Evolutionary conservation across 2,329 filamentous ascomycete genomes (phyloP).

Genomic region (Pestalotiopsis sp.): DNA sequence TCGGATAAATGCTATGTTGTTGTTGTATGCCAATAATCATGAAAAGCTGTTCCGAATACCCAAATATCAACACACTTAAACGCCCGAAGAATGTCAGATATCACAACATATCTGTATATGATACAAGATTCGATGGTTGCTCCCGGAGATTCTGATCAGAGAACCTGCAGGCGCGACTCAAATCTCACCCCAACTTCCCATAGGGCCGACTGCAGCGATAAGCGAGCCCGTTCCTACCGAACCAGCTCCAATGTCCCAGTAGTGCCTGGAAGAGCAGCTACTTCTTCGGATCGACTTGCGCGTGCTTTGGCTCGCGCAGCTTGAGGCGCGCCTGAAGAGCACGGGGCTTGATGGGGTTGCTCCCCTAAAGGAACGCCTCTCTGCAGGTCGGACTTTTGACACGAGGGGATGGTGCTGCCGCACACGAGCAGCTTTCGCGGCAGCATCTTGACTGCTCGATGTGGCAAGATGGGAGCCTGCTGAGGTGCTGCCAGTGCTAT

Average conservation of each 20-base stretch:
- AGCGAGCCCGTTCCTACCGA: conserved; percentile 76
- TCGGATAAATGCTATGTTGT: neutral
- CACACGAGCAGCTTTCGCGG: conserved; percentile 80
- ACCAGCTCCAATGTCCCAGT: conserved; percentile 82
- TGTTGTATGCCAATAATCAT: neutral
- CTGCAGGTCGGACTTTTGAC: conserved; percentile 55
- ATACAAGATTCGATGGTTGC: neutral
- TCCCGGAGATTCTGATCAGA: no score
- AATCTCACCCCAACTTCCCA: conserved; percentile 81
- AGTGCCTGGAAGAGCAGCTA: conserved; percentile 74
- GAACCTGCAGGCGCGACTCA: conserved; percentile 32
- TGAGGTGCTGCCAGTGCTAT: conserved; percentile 42
- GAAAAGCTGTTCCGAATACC: neutral
- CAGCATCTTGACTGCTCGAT: conserved; percentile 62
- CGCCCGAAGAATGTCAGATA: neutral
- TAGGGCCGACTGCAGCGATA: conserved; percentile 65
- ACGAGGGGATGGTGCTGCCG: conserved; percentile 88
- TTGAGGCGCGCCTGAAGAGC: conserved; percentile 55
- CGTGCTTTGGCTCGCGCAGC: conserved; percentile 87
- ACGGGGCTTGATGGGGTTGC: conserved; percentile 51
- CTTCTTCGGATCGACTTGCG: conserved; percentile 70
- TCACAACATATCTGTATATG: neutral
- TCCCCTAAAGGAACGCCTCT: conserved; percentile 60
- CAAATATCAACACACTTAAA: neutral
- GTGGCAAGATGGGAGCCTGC: conserved; percentile 50